Evolutionary conservation across 2,329 filamentous ascomycete species (phyloP).

Genomic region (Mycosphaerella sp.): DNA sequence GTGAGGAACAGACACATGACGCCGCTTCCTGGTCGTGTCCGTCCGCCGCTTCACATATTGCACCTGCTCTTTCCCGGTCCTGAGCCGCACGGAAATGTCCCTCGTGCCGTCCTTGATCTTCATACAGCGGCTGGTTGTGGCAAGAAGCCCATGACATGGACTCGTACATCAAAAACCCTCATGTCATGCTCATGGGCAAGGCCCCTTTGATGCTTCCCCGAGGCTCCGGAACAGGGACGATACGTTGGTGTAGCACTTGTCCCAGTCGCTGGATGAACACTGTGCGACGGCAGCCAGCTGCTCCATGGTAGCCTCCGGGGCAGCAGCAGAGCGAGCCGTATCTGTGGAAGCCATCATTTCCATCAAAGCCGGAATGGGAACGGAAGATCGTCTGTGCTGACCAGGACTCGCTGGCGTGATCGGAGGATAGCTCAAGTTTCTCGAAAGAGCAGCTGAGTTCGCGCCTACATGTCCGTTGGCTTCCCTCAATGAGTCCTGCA

Average conservation of each 20-base stretch:
- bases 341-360: too few relatives aligned
- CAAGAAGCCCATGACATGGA: too few relatives aligned
- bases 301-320: not conserved
- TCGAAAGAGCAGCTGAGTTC: not conserved
- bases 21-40: too few relatives aligned
- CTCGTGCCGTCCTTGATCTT: too few relatives aligned
- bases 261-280: not conserved
- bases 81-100: too few relatives aligned
- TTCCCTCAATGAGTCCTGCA: not conserved
- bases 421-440: not conserved
- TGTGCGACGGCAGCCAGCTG: not conserved
- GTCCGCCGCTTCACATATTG: too few relatives aligned
- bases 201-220: not conserved
- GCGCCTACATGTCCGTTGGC: not conserved
- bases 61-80: too few relatives aligned
- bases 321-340: not conserved
- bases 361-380: not conserved
- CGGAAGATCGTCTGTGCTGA: not conserved
- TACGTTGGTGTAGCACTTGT: conserved; percentile 1
- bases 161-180: not conserved
- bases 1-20: too few relatives aligned
- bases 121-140: too few relatives aligned
- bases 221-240: not conserved
- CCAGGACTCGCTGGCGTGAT: not conserved
- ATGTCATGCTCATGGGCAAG: not conserved